phyloP scores from a whole-genome alignment of 352 stramenopile species.

The Pythium monospermum region DNA sequence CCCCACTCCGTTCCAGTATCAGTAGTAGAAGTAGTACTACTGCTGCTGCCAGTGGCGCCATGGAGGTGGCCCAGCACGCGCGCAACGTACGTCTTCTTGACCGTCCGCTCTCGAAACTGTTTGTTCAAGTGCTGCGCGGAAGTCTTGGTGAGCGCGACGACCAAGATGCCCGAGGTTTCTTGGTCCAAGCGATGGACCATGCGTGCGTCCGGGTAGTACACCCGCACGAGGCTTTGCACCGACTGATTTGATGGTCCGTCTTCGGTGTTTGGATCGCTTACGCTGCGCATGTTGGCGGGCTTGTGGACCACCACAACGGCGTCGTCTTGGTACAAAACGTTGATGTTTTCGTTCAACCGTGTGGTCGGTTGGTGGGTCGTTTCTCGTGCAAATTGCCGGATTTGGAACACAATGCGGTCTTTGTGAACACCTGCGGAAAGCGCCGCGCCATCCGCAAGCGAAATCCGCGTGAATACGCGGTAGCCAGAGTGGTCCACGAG shows the following conservation, averaged over 20 bases:
- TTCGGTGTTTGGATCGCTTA: slow-evolving; percentile 37
- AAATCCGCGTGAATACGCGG: slow-evolving; percentile 28
- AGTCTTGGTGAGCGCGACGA: slow-evolving; percentile 54
- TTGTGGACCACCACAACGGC: slow-evolving; percentile 59
- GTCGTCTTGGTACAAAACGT: slow-evolving; percentile 52
- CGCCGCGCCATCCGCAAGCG: slow-evolving; percentile 19
- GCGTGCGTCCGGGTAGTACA: slow-evolving; percentile 42
- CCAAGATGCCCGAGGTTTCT: slow-evolving; percentile 67
- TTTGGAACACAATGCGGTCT: slow-evolving; percentile 45
- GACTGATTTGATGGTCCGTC: slow-evolving; percentile 18
- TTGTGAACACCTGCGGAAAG: slow-evolving; percentile 19
- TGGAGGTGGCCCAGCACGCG: slow-evolving; percentile 39
- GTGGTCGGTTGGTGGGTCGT: not conserved
- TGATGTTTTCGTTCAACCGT: slow-evolving; percentile 22
- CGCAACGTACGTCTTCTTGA: slow-evolving; percentile 61
- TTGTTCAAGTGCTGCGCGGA: slow-evolving; percentile 56
- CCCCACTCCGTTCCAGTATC: too few relatives aligned
- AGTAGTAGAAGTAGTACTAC: too few relatives aligned
- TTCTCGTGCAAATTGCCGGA: slow-evolving; percentile 30
- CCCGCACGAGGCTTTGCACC: slow-evolving; percentile 37
- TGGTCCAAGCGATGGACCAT: slow-evolving; percentile 80
- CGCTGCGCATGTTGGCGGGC: slow-evolving; percentile 45
- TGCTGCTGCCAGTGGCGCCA: slow-evolving; percentile 14
- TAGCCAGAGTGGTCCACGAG: too few relatives aligned
- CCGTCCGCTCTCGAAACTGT: slow-evolving; percentile 54